A percentile compares a stretch with the other conserved stretches of the same genome.
Evolutionary conservation across 768 basidiomycete genomes (phyloP).

Genomic region (Tulasnella sp.): DNA sequence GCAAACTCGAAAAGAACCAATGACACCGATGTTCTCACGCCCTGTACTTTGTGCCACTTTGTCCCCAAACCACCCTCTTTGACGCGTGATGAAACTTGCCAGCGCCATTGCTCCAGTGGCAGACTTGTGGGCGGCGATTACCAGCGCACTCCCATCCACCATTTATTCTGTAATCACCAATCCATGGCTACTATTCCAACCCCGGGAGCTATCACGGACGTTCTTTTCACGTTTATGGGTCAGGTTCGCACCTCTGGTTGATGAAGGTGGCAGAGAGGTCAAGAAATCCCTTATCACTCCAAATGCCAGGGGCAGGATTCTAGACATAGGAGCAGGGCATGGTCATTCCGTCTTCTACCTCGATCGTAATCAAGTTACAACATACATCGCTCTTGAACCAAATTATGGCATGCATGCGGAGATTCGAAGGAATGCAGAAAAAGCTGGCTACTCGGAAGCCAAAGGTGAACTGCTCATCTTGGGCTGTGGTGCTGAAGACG

Average conservation of each 20-base stretch:
- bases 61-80: no score
- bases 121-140: conserved; percentile 33
- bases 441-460: conserved; percentile 40
- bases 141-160: conserved; percentile 34
- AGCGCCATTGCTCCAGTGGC: conserved; percentile 31
- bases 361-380: conserved; percentile 38
- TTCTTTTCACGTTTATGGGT: conserved; percentile 52
- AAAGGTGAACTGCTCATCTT: conserved; percentile 46
- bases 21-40: no score
- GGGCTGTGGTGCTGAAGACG: conserved; percentile 50
- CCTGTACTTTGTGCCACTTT: no score
- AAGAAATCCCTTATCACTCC: conserved; percentile 41
- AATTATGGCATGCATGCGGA: conserved; percentile 48
- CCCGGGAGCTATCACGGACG: conserved; percentile 34
- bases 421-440: conserved; percentile 38
- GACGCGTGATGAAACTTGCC: conserved; percentile 41
- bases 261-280: conserved; percentile 30
- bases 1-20: no score
- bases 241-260: conserved; percentile 35
- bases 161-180: conserved; percentile 28
- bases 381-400: conserved; percentile 62
- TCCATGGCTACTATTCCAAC: conserved; percentile 37
- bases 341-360: conserved; percentile 56
- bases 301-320: conserved; percentile 45
- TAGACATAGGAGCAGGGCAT: conserved; percentile 57